phyloP scores from a whole-genome alignment of 441 rosid species.

The Jatropha podagrica region DNA sequence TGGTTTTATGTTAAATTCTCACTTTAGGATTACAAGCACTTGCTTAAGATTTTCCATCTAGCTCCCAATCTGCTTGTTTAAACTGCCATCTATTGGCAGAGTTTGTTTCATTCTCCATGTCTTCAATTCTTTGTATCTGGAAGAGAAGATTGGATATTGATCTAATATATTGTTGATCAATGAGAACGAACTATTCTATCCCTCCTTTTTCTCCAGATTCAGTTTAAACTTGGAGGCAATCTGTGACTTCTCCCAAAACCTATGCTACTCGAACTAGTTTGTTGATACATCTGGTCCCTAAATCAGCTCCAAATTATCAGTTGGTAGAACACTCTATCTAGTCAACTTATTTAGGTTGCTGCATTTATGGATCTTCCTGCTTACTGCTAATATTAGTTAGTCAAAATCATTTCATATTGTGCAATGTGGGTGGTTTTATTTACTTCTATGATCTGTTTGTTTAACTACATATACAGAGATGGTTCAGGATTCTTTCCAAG shows the following conservation, averaged over 20 bases:
- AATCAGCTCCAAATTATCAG: neutral
- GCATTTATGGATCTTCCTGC: neutral
- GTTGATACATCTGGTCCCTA: neutral
- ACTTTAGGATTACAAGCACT: slow-evolving; percentile 12
- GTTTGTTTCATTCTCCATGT: neutral
- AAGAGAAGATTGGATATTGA: neutral
- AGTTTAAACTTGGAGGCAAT: neutral
- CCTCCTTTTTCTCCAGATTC: neutral
- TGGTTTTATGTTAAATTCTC: neutral
- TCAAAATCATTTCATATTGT: neutral
- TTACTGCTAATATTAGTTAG: neutral
- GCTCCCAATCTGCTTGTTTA: neutral
- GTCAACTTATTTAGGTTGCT: neutral
- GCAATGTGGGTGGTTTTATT: neutral
- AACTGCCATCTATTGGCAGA: neutral
- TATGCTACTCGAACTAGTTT: neutral
- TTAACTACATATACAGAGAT: neutral
- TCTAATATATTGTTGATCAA: neutral
- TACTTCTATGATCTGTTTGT: neutral
- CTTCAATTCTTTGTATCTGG: neutral
- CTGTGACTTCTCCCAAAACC: neutral
- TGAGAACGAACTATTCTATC: neutral
- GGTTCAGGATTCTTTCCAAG: slow-evolving; percentile 10
- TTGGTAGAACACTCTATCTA: neutral
- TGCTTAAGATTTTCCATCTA: neutral